Evolutionary conservation across 2,329 filamentous ascomycete genomes (phyloP).

Genomic region (Clarireedia paspali): DNA sequence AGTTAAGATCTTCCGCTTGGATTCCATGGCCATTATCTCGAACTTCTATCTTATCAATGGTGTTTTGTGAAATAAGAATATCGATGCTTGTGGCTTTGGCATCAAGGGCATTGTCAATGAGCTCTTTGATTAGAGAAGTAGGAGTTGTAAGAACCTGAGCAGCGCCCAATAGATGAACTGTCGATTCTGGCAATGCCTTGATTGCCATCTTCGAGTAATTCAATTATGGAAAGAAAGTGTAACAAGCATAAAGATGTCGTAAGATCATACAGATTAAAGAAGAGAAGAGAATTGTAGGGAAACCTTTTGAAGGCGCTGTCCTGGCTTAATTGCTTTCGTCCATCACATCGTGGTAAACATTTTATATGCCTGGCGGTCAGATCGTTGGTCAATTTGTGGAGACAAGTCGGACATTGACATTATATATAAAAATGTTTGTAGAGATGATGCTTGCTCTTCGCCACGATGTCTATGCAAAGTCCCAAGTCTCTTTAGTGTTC

Average conservation of each 20-base stretch:
- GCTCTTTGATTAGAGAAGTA: slow-evolving; percentile 61
- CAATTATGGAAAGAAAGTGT: neutral
- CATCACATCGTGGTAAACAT: too few species aligned
- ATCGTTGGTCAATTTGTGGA: too few species aligned
- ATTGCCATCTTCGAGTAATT: slow-evolving; percentile 32
- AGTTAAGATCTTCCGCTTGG: slow-evolving; percentile 48
- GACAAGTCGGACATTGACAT: too few species aligned
- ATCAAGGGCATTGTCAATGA: slow-evolving; percentile 71
- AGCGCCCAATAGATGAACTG: slow-evolving; percentile 51
- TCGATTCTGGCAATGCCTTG: slow-evolving; percentile 38
- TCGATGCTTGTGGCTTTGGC: slow-evolving; percentile 60
- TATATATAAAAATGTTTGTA: neutral
- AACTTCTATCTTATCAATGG: slow-evolving; percentile 61
- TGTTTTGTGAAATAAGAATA: slow-evolving; percentile 56
- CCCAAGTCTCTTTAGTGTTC: neutral
- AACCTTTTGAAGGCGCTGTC: too few species aligned
- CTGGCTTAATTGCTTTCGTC: too few species aligned
- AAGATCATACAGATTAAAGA: too few species aligned
- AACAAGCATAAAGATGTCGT: neutral
- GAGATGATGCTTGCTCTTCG: neutral
- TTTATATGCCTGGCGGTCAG: too few species aligned
- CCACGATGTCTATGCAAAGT: neutral
- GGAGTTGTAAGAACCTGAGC: slow-evolving; percentile 53
- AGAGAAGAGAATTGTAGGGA: neutral
- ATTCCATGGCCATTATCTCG: slow-evolving; percentile 71